Conservation (phyloP, 176 grass and related monocot genomes). For the Eragrostis curvula region DNA sequence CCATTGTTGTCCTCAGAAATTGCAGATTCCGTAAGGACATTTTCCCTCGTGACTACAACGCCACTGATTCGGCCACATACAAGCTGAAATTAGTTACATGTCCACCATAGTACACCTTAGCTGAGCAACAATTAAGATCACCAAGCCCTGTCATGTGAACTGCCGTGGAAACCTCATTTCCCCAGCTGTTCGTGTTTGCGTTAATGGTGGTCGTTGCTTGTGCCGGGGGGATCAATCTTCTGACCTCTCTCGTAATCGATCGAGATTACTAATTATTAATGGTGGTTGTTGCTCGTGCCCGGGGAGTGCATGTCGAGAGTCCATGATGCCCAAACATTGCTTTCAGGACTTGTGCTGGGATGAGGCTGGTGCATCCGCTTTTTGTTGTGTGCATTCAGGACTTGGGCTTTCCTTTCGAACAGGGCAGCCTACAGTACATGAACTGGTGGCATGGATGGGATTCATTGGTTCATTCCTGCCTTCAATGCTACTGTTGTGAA, state of each 20-base stretch:
- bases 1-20: background rate
- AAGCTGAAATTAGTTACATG: background rate
- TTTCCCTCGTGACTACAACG: background rate
- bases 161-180: background rate
- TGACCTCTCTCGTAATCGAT: background rate
- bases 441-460: background rate
- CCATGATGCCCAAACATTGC: background rate
- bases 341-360: background rate
- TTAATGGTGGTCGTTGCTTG: background rate
- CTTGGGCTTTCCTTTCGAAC: background rate
- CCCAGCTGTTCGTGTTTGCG: background rate
- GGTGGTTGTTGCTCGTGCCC: background rate
- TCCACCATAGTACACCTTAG: background rate
- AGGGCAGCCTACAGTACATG: slow-evolving; percentile 29
- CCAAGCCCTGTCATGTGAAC: background rate
- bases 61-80: background rate
- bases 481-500: background rate
- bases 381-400: slow-evolving; percentile 28
- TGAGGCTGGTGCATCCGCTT: background rate
- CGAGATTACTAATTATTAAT: background rate
- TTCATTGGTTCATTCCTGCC: slow-evolving; percentile 25
- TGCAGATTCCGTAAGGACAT: background rate
- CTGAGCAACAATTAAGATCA: background rate
- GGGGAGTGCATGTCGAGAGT: background rate
- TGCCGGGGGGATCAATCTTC: background rate